Conservation (phyloP, 331 rosid species). For the Quercus lobata region DNA sequence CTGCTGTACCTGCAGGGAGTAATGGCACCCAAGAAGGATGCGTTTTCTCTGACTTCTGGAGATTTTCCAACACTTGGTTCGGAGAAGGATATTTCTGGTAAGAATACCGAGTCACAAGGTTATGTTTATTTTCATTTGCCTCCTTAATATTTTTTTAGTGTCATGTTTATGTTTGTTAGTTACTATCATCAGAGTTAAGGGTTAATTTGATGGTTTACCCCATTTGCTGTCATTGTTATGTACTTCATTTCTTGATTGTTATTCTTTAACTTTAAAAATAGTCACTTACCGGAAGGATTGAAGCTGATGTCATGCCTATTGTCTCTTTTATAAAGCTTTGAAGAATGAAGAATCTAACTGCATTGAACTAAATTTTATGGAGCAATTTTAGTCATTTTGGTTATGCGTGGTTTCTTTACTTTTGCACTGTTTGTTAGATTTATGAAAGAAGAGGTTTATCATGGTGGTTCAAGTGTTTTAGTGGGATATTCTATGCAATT, state of each 20-base stretch:
- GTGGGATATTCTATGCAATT: neutral
- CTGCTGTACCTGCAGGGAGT: conserved; percentile 48
- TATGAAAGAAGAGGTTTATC: neutral
- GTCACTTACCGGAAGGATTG: neutral
- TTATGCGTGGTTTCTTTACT: neutral
- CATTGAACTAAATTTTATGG: conserved; percentile 5
- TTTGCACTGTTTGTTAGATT: neutral
- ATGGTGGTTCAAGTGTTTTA: neutral
- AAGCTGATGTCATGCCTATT: neutral
- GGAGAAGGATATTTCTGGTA: conserved; percentile 63
- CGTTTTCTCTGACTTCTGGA: conserved; percentile 78
- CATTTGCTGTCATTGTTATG: neutral
- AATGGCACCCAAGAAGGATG: conserved; percentile 50
- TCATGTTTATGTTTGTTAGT: neutral
- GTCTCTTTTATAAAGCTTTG: neutral
- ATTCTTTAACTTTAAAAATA: neutral
- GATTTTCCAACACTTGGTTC: conserved; percentile 96
- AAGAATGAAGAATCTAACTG: conserved; percentile 2
- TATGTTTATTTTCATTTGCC: neutral
- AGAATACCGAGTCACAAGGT: conserved; percentile 64
- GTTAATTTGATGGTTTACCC: neutral
- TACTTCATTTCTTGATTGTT: neutral
- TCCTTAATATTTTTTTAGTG: neutral
- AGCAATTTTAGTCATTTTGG: neutral
- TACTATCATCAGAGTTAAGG: neutral